Evolutionary conservation across 2,329 filamentous ascomycete species (phyloP), one percentile per base, ranked within the genome.

Genomic region (Calonectria honghensis): DNA sequence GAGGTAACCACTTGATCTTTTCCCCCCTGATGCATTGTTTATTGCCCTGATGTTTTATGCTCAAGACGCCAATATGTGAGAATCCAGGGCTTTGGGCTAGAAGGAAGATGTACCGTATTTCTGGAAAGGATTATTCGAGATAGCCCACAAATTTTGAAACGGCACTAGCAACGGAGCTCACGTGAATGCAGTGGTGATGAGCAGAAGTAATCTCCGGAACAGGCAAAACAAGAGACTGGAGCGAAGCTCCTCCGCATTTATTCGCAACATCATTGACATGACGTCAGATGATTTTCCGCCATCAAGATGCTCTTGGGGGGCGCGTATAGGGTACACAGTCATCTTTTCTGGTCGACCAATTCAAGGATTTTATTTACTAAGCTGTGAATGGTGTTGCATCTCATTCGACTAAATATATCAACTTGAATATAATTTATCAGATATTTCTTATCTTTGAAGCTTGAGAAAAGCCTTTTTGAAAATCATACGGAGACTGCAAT

Each of bases 171-270:
- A 24, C 20, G n/a, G 5, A 9, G 4, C 4, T 10, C 45, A 11
- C 18, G 7, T 13, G 45, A 9, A 11, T 48, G 45, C 45, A 48
- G 24, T 24, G 7, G 10, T 48, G n/a, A 48, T 11, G 4, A 4
- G 20, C 3, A 48, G 10, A 14, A 48, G 13, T 20, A 48, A 48
- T 48, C 20, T 24, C 45, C 45, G 3, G 10, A 24, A 48, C n/a
- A 13, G 10, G 20, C 9, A 48, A 48, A 18, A 13, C 45, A 48
- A 24, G 7, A 24, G 10, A 48, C 1, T 1, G 9, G n/a, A 48
- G 1, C 6, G 3, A 13, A 48, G 3, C 1, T 0, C 1, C 45
- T 24, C 18, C 6, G 3, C 45, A 24, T 1, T 24, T 13, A 24
- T 24, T 24, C n/a, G 6, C 3, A 24, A 48, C 13, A 11, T 24